Evolutionary conservation across 306 rosid species (phyloP).

Genomic region (Dicorynia guianensis): DNA sequence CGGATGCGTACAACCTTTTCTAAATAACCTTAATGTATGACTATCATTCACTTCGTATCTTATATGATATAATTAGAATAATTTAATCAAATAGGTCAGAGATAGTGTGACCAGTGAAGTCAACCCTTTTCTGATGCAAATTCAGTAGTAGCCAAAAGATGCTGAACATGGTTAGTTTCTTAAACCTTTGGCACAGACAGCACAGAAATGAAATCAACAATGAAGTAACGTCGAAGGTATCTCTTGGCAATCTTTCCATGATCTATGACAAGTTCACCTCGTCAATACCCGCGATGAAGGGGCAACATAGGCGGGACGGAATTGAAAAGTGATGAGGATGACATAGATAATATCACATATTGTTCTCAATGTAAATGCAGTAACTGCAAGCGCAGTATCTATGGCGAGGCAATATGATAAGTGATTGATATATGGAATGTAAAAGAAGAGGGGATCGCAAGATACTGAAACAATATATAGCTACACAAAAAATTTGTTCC

Average conservation of each 20-base stretch:
- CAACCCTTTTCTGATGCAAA: background rate
- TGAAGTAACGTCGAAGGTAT: constrained; percentile 73
- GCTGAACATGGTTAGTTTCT: constrained; percentile 25
- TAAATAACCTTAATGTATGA: background rate
- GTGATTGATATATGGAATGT: constrained; percentile 77
- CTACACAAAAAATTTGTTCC: constrained; percentile 85
- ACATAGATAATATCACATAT: constrained; percentile 71
- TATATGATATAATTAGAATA: background rate
- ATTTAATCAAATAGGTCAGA: background rate
- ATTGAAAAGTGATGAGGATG: constrained; percentile 72
- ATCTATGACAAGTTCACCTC: constrained; percentile 97
- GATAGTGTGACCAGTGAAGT: background rate
- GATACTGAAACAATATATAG: constrained; percentile 79
- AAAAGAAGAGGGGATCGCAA: constrained; percentile 87
- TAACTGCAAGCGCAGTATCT: constrained; percentile 60
- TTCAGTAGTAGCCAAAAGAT: constrained; percentile 16
- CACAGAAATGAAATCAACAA: constrained; percentile 73
- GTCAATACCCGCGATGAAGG: constrained; percentile 92
- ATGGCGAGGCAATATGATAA: constrained; percentile 74
- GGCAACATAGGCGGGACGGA: constrained; percentile 85
- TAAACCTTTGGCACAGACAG: constrained; percentile 91
- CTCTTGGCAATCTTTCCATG: constrained; percentile 75
- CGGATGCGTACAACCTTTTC: constrained; percentile 5
- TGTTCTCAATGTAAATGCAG: constrained; percentile 57
- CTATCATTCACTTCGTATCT: constrained; percentile 22